These are phyloP conservation scores for Drosera capensis DNA, from an alignment of 148 eudicot genomes.

Conservation along the genomic window DNA sequence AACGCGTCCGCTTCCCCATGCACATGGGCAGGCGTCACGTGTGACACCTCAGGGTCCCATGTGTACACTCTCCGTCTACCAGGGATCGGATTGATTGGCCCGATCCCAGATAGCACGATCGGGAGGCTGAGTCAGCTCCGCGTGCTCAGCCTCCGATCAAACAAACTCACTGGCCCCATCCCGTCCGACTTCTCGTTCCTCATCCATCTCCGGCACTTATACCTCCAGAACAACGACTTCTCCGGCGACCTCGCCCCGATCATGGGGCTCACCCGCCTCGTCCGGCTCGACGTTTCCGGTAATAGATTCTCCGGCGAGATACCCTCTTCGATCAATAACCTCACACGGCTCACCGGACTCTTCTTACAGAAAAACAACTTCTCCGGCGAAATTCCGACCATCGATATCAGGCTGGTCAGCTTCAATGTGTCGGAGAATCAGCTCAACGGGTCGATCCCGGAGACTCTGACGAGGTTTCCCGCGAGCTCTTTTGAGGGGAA, in stretches of 20 bases:
- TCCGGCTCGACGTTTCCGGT: slow-evolving; percentile 46
- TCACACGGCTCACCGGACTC: slow-evolving; percentile 40
- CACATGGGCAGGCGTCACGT: slow-evolving; percentile 53
- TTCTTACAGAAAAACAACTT: slow-evolving; percentile 44
- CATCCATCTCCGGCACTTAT: slow-evolving; percentile 37
- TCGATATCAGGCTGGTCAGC: slow-evolving; percentile 11
- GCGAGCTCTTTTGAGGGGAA: slow-evolving; percentile 54
- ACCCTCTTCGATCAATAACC: slow-evolving; percentile 51
- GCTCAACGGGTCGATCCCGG: slow-evolving; percentile 67
- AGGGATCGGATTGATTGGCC: slow-evolving; percentile 44
- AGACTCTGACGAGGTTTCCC: slow-evolving; percentile 32
- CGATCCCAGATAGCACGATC: slow-evolving; percentile 27
- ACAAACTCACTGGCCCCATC: slow-evolving; percentile 22
- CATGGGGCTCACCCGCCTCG: slow-evolving; percentile 29
- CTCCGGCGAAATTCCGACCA: slow-evolving; percentile 47
- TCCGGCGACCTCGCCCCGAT: slow-evolving; percentile 54
- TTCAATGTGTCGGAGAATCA: slow-evolving; percentile 56
- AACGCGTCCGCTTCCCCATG: slow-evolving; percentile 43
- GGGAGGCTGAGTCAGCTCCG: slow-evolving; percentile 28
- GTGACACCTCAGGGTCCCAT: slow-evolving; percentile 28
- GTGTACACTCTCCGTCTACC: slow-evolving; percentile 51
- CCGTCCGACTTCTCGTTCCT: slow-evolving; percentile 48
- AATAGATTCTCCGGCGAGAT: slow-evolving; percentile 51
- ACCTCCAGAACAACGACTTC: slow-evolving; percentile 40
- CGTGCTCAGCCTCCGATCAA: slow-evolving; percentile 29